phyloP scores from a whole-genome alignment of 306 rosid species.

The Astragalus membranaceus region DNA sequence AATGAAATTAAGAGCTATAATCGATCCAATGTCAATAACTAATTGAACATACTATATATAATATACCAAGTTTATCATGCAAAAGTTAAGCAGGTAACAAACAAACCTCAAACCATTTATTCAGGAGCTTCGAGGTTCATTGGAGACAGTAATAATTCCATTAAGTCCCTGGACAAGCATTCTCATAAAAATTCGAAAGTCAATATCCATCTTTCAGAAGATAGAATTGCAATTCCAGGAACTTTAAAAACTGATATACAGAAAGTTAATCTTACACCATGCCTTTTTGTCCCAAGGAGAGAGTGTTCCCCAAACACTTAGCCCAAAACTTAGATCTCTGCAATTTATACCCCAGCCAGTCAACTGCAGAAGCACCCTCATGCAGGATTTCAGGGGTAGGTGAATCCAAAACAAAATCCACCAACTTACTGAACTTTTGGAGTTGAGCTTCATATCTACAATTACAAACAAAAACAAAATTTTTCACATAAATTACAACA shows the following conservation, averaged over 20 bases:
- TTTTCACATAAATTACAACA: not conserved
- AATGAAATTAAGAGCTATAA: not conserved
- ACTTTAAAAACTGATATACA: not conserved
- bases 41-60: not conserved
- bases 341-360: conserved; percentile 41
- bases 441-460: conserved; percentile 59
- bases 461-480: not conserved
- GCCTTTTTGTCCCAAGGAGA: conserved; percentile 55
- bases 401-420: conserved; percentile 58
- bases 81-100: not conserved
- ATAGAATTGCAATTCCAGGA: not conserved
- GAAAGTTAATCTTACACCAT: conserved; percentile 42
- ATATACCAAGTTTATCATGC: not conserved
- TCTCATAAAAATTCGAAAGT: not conserved
- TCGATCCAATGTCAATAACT: not conserved
- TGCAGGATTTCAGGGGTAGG: conserved; percentile 54
- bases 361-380: conserved; percentile 22
- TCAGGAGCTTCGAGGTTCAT: conserved; percentile 59
- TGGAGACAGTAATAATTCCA: conserved; percentile 62
- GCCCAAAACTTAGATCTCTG: conserved; percentile 54
- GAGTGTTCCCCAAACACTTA: conserved; percentile 32
- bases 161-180: conserved; percentile 43
- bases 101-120: conserved; percentile 75
- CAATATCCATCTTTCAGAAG: not conserved
- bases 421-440: conserved; percentile 49